phyloP scores from a whole-genome alignment of 768 basidiomycete species.

The Sarcodon aspratus region DNA sequence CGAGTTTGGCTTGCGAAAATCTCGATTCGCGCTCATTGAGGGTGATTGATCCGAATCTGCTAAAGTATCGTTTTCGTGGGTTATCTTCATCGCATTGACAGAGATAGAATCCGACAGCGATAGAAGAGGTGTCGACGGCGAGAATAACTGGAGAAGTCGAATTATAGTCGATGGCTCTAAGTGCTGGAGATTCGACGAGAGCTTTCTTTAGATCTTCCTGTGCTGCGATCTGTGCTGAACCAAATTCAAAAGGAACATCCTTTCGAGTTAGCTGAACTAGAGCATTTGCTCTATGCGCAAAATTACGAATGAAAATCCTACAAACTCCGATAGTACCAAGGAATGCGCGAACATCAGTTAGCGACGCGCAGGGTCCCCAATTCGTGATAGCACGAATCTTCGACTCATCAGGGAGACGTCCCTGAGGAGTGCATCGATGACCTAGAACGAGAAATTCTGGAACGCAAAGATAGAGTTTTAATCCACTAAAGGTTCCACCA shows the following conservation, averaged over 20 bases:
- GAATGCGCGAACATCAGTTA: slow-evolving; percentile 15
- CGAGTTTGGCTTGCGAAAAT: no score
- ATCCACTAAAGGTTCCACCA: no score
- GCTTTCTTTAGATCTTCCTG: slow-evolving; percentile 5
- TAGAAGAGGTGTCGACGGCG: slow-evolving; percentile 9
- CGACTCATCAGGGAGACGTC: slow-evolving; percentile 14
- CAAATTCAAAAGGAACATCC: slow-evolving; percentile 10
- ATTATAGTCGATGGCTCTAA: slow-evolving; percentile 5
- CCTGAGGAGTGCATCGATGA: slow-evolving; percentile 25
- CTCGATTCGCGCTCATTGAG: slow-evolving; percentile 15
- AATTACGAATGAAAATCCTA: slow-evolving; percentile 12
- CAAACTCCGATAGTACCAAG: slow-evolving; percentile 11
- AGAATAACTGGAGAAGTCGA: slow-evolving; percentile 2
- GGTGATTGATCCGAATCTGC: slow-evolving; percentile 23
- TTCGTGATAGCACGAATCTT: slow-evolving; percentile 14
- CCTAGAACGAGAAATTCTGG: no score
- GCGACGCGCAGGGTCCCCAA: slow-evolving; percentile 10
- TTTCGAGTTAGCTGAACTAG: slow-evolving; percentile 11
- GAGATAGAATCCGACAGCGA: slow-evolving; percentile 13
- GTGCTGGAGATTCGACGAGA: slow-evolving; percentile 1
- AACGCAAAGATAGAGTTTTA: no score
- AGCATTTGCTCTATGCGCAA: slow-evolving; percentile 6
- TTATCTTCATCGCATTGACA: slow-evolving; percentile 10
- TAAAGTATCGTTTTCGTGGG: slow-evolving; percentile 12
- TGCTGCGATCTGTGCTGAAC: slow-evolving; percentile 3